Base-by-base conservation (phyloP, 495 filamentous ascomycete genomes). In the Penicilliopsis zonata region DNA sequence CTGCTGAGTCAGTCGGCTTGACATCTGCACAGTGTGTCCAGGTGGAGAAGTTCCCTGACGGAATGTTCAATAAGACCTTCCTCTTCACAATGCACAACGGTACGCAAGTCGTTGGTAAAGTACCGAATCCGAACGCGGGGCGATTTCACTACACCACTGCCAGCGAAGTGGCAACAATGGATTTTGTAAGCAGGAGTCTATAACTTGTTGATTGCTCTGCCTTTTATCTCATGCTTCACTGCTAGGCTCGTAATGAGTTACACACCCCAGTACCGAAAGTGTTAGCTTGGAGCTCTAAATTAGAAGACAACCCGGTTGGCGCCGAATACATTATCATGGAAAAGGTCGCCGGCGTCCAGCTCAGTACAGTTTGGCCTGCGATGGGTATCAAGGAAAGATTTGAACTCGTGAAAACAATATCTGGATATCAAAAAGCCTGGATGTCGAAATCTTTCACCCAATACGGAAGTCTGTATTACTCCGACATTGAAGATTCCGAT, bases 311-410 rank as follows among this genome's bases (percentile, higher is more conserved):
- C 27, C 15, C 48, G 2, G 49, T 61, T 13, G 52, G 49, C 5
- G 43, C 54, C 12, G 50, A 61, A 38, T 62, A 59, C 23, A 62
- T 60, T 28, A 46, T 60, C 9, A 57, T 58, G 52, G 47, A 52
- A 28, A 50, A 49, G 33, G 41, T 36, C 16, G 7, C 14, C 7
- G 54, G 55, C 2, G 34, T 49, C 9, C 34, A 44, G 28, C 42
- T 58, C 13, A 29, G 28, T 18, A 17, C 35, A 19, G 20, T 55
- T 17, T 57, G 48, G 52, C 17, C 18, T 1, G 35, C 16, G 9
- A 37, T 59, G 35, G 34, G 25, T 32, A 25, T 47, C 16, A 38
- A 40, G 15, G 28, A 47, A 6, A 42, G 34, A 17, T 35, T 47
- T 27, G 29, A 51, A 37, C 18, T 56, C 18, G 39, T 56, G 9